Percentiles rank a stretch among this genome's conserved stretches.
Evolutionary conservation across 495 filamentous ascomycete genomes (phyloP).

Genomic region (Beverwykella pulmonaria): DNA sequence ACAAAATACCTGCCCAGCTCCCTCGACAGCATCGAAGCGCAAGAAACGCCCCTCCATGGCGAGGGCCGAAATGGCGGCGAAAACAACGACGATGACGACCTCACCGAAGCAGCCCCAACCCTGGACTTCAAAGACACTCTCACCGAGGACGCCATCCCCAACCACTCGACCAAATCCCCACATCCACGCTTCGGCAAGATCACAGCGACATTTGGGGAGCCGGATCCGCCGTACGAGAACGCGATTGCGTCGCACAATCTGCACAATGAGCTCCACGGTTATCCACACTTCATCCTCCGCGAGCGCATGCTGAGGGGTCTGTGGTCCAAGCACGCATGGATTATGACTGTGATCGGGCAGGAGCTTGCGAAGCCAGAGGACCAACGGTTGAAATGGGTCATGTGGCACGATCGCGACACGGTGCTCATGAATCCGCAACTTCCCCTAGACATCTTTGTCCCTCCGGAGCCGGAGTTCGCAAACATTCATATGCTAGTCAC

Average conservation of each 20-base stretch:
- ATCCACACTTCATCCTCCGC: slow-evolving; percentile 43
- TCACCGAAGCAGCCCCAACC: too few species aligned
- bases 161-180: not conserved
- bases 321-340: slow-evolving; percentile 56
- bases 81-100: not conserved
- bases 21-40: not conserved
- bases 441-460: slow-evolving; percentile 57
- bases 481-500: slow-evolving; percentile 53
- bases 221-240: slow-evolving; percentile 41
- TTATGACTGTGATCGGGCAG: slow-evolving; percentile 52
- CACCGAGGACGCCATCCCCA: too few species aligned
- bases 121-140: too few species aligned
- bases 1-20: slow-evolving; percentile 3
- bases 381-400: slow-evolving; percentile 55
- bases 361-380: slow-evolving; percentile 54
- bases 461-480: slow-evolving; percentile 49
- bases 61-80: not conserved
- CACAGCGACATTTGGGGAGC: slow-evolving; percentile 42
- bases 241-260: slow-evolving; percentile 42
- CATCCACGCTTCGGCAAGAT: slow-evolving; percentile 40
- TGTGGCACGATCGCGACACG: slow-evolving; percentile 50
- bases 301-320: slow-evolving; percentile 40
- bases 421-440: slow-evolving; percentile 57
- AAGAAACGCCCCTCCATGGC: not conserved
- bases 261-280: slow-evolving; percentile 44